A percentile compares a stretch with the other conserved stretches of the same genome.
Conservation (phyloP, 169 alveolate genomes). For the Cryptosporidium sp. region DNA sequence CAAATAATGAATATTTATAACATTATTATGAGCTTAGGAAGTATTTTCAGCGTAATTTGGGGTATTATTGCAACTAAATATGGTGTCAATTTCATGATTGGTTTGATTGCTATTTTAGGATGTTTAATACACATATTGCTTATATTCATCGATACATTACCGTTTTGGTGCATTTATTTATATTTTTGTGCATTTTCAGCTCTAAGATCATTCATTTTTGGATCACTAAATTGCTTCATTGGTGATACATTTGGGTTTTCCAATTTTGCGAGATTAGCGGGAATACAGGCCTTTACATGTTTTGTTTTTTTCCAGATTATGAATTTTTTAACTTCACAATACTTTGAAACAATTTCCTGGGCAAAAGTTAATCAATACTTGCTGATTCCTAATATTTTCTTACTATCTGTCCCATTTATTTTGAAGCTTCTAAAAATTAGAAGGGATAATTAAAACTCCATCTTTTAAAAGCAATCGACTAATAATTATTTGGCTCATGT, state of each 20-base stretch:
- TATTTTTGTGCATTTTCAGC: conserved; percentile 72
- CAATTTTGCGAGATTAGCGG: conserved; percentile 71
- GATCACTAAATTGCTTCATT: conserved; percentile 69
- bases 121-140: conserved; percentile 69
- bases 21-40: conserved; percentile 62
- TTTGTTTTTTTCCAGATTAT: conserved; percentile 68
- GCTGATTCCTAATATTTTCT: conserved; percentile 32
- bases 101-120: conserved; percentile 34
- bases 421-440: conserved; percentile 1
- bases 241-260: conserved; percentile 73
- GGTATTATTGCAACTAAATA: conserved; percentile 64
- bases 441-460: neutral
- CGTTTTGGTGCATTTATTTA: conserved; percentile 57
- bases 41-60: conserved; percentile 65
- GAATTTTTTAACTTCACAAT: conserved; percentile 36
- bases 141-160: conserved; percentile 6
- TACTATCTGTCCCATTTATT: conserved; percentile 54
- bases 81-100: conserved; percentile 72
- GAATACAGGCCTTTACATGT: conserved; percentile 69
- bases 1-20: conserved; percentile 57
- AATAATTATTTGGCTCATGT: neutral
- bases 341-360: conserved; percentile 45
- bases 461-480: neutral
- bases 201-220: conserved; percentile 60
- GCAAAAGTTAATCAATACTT: conserved; percentile 27